Base-by-base conservation (phyloP, 352 stramenopile genomes). In the Aphanomyces astaci region DNA sequence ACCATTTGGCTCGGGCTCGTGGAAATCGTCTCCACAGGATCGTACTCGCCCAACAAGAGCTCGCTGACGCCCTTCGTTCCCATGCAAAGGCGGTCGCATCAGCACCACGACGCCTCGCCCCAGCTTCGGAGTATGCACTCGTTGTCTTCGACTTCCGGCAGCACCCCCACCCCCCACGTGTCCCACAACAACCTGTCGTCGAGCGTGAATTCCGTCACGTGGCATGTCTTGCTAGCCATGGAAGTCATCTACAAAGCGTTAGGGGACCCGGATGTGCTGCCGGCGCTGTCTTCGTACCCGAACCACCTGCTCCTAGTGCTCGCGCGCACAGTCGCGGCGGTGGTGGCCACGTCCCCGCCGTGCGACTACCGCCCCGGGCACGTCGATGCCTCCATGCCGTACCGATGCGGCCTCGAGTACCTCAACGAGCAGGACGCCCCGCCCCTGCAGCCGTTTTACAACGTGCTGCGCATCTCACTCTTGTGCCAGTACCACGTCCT, bases 341-440 rank as follows among this genome's bases (percentile, higher is more conserved):
- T 95, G 24, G 87, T 93, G 40, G 85, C 88, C 24, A 91, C 84
- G 1, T 95, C 84, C 4, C 82, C 86, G 3, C 80, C 84, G 1
- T 76, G 69, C 2, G 86, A 93, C 73, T 95, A 93, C 60, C 77
- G 72, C 22, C 74, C 81, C 0, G 71, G 79, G 64, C 73, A 76
- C 0, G 66, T 55, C 2, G 39, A 68, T n/a, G 40, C 33, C 39
- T n/a, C 46, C 11, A 54, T 19, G 0, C 49, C 31, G 11, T 65
- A 65, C 33, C 83, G 86, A 1, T 92, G 80, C 0, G 84, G 83
- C 22, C 78, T 95, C 5, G 86, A 95, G 46, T 70, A 91, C 27
- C 52, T 93, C 10, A 93, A 95, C 64, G 86, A 95, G 25, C 82
- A 90, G 73, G 86, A 95, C 27, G 78, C 82, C 9, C 86, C 86